Base-by-base conservation (phyloP, 208 protist genomes). In the Crithidia acanthocephali region DNA sequence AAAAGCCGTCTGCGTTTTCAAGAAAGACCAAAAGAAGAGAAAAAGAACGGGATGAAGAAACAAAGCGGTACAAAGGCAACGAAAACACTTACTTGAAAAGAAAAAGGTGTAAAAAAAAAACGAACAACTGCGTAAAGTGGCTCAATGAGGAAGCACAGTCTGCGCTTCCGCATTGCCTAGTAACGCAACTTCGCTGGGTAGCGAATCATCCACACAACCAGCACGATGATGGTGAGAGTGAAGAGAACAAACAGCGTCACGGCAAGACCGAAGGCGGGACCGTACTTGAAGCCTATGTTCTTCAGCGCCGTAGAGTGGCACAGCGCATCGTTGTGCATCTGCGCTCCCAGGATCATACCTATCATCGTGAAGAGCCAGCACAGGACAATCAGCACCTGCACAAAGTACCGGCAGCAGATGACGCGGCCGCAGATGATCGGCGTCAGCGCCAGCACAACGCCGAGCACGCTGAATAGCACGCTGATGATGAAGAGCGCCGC, bases 251-350 rank as follows among this genome's bases (percentile, higher is more conserved):
- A 80, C 11, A 75, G 66, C 16, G 72, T 75, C n/a, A 81, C 69
- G 11, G 68, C 56, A 35, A 88, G 42, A 6, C 47, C 58, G 27
- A 85, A 76, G 22, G 83, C 62, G 6, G 83, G 70, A 23, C 83
- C 83, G 58, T 71, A 83, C 25, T 51, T 44, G 59, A 88, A 88
- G 47, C 80, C 83, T 16, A 88, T 64, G 3, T 10, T 45, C 57
- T 67, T 45, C 8, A 88, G 67, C 5, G 80, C 72, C 5, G 52
- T 62, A 9, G 30, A n/a, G 8, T 42, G 27, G 74, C 80, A 88
- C 0, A 79, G 45, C 15, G 47, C 22, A 16, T 40, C 64, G 42
- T 40, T 68, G 42, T 40, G 40, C 52, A 88, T 56, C 30, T 58
- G 55, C 18, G 64, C 59, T 11, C 44, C 65, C 25, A 51, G 28